Conservation (phyloP, 2,329 filamentous ascomycete genomes). For the Chaetomium sp. region DNA sequence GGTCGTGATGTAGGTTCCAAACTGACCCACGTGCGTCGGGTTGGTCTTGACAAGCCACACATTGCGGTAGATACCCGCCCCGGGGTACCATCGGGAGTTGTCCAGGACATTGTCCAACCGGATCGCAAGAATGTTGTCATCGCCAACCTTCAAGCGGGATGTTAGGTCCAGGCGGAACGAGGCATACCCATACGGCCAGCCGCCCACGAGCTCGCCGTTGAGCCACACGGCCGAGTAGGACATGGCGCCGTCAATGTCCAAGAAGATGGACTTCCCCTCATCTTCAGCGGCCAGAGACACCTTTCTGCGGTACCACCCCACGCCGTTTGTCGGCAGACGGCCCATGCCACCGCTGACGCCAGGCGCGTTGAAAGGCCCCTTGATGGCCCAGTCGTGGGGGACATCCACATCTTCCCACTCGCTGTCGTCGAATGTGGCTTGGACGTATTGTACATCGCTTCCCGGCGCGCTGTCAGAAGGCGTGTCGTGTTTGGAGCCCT, state of each 20-base stretch:
- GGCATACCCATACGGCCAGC: constrained; percentile 46
- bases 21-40: constrained; percentile 41
- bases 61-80: constrained; percentile 47
- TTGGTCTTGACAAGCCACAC: constrained; percentile 47
- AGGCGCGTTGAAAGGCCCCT: constrained; percentile 36
- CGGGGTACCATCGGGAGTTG: constrained; percentile 49
- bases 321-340: constrained; percentile 43
- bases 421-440: constrained; percentile 32
- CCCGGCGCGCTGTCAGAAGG: constrained; percentile 21
- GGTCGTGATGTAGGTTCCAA: constrained; percentile 44
- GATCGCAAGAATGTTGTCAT: constrained; percentile 41
- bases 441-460: constrained; percentile 25
- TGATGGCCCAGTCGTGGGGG: constrained; percentile 46
- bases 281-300: constrained; percentile 30
- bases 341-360: constrained; percentile 34
- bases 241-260: constrained; percentile 48
- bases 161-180: constrained; percentile 47
- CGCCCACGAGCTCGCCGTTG: constrained; percentile 43
- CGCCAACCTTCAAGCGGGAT: constrained; percentile 30
- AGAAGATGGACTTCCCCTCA: constrained; percentile 33
- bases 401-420: constrained; percentile 37
- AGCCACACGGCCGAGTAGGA: constrained; percentile 47
- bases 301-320: constrained; percentile 46
- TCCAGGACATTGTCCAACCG: constrained; percentile 44
- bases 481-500: constrained; percentile 18